A percentile compares a stretch with the other conserved stretches of the same genome.
Conservation (phyloP, 306 rosid genomes). For the Prunus mongolica region DNA sequence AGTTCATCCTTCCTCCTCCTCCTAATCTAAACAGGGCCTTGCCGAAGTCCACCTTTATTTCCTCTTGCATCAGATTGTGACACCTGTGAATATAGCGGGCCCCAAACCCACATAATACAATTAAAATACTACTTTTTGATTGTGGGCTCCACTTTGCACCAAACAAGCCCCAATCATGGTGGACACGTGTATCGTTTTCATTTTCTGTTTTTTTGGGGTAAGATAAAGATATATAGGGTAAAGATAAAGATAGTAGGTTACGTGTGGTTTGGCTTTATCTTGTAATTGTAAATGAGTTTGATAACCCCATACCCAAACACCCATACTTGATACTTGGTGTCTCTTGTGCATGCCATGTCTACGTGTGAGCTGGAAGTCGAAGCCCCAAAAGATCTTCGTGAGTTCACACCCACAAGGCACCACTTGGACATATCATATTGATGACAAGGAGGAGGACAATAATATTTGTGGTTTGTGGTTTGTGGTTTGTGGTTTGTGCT, state of each 20-base stretch:
- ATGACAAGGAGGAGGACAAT: not conserved
- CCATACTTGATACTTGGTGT: not conserved
- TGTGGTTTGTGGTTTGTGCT: too few relatives aligned
- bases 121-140: not conserved
- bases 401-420: not conserved
- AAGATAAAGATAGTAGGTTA: not conserved
- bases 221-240: not conserved
- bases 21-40: not conserved
- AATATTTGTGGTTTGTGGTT: not conserved
- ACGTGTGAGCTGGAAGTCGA: slow-evolving; percentile 6
- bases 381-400: not conserved
- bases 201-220: not conserved
- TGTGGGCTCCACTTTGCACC: slow-evolving; percentile 29
- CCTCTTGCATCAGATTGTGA: slow-evolving; percentile 5
- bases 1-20: not conserved
- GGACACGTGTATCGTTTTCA: not conserved
- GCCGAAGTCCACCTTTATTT: not conserved
- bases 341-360: not conserved
- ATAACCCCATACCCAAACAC: not conserved
- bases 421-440: not conserved
- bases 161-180: slow-evolving; percentile 14
- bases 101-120: slow-evolving; percentile 11
- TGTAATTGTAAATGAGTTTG: not conserved
- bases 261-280: not conserved
- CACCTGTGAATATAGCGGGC: not conserved